These are phyloP conservation scores for Backusella tuberculispora DNA, from an alignment of 192 early-diverging fungal species.

Conservation along the genomic window DNA sequence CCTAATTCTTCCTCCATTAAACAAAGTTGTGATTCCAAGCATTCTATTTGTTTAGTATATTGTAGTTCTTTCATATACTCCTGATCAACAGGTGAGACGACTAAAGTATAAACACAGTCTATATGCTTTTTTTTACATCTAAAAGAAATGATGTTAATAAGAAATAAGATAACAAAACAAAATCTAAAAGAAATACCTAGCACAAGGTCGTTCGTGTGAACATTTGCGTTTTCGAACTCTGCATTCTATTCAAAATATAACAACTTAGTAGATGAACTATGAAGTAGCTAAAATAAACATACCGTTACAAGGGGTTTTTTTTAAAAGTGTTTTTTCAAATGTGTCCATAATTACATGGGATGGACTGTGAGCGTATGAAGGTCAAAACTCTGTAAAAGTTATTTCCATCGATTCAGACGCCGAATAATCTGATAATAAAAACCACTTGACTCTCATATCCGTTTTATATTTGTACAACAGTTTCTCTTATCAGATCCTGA, in stretches of 20 bases:
- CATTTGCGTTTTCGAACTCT: neutral
- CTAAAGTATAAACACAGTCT: neutral
- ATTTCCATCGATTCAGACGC: no score
- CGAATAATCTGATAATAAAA: no score
- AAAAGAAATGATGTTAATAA: neutral
- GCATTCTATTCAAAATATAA: neutral
- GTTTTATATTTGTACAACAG: no score
- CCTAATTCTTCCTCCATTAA: neutral
- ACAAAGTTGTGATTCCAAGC: neutral
- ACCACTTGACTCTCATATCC: no score
- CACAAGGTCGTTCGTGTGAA: neutral
- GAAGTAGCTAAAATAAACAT: neutral
- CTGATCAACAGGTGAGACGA: neutral
- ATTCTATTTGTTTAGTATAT: neutral
- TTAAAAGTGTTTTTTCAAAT: neutral
- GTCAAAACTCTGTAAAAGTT: no score
- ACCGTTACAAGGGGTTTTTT: slow-evolving; percentile 4
- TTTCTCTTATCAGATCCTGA: no score
- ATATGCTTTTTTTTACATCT: slow-evolving; percentile 2
- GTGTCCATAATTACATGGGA: neutral
- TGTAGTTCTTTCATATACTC: neutral
- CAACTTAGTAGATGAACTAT: neutral
- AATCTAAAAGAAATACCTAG: neutral
- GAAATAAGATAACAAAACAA: neutral
- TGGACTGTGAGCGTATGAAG: neutral